Conservation (phyloP, 768 basidiomycete species). For the Lactarius vividus region DNA sequence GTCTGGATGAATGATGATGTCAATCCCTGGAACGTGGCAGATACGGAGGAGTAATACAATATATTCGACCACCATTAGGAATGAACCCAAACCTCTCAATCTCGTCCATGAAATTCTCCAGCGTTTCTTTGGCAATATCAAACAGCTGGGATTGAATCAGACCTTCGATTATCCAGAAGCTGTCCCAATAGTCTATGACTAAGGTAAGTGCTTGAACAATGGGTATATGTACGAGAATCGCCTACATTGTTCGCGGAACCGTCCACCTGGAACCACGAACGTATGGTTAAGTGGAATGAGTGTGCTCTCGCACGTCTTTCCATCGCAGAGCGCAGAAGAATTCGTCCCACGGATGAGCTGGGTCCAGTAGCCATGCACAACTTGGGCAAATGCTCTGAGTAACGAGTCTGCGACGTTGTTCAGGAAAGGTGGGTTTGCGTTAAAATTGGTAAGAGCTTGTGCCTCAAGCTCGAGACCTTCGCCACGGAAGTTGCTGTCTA, state of each 20-base stretch:
- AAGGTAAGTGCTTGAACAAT: background rate
- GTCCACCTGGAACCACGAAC: conserved; percentile 84
- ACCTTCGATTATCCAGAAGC: conserved; percentile 87
- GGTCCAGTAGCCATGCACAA: conserved; percentile 86
- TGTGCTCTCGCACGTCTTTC: conserved; percentile 69
- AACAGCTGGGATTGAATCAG: conserved; percentile 78
- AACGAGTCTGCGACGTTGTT: conserved; percentile 67
- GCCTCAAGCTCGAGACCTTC: conserved; percentile 83
- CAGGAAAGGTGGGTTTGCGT: conserved; percentile 61
- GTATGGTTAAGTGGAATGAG: conserved; percentile 90
- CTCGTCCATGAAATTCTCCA: conserved; percentile 96
- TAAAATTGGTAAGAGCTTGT: conserved; percentile 59
- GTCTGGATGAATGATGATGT: conserved; percentile 42
- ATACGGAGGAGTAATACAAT: conserved; percentile 48
- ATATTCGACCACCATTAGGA: conserved; percentile 91
- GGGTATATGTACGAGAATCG: conserved; percentile 29
- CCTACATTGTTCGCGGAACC: conserved; percentile 84
- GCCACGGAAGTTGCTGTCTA: conserved; percentile 72
- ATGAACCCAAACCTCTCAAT: conserved; percentile 83
- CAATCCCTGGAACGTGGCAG: background rate
- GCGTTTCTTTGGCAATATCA: conserved; percentile 66
- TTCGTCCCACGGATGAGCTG: conserved; percentile 78
- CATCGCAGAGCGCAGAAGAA: conserved; percentile 57
- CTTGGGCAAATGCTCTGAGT: conserved; percentile 66
- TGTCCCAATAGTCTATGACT: conserved; percentile 55